Evolutionary conservation across 129 eudicot species (phyloP), one percentile per base, ranked within the genome.

Genomic region (Chrysanthemum lavandulifolium): DNA sequence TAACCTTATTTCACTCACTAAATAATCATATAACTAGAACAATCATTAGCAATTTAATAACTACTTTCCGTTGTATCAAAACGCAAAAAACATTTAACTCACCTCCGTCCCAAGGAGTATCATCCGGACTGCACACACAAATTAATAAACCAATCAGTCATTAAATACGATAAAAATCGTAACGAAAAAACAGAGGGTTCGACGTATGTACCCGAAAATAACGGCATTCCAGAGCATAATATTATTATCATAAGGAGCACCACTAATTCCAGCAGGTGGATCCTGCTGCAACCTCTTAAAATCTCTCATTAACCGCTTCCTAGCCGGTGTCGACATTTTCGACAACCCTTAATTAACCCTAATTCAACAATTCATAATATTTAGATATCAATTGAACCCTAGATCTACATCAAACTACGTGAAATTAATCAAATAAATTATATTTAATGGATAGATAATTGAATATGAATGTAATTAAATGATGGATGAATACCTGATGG

Each of bases 171-270:
- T n/a, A n/a, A n/a, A n/a, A n/a, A n/a, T n/a, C n/a, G n/a, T n/a
- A n/a, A n/a, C 1, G 10, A 40, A 40, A 40, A 40, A 40, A 40
- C 6, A 36, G 8, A 36, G 5, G 43, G 43, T 6, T 40, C 2
- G 45, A 79, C 88, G 53, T 80, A 79, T 87, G 53, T 80, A 87
- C 96, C 96, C 96, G 73, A 90, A 90, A 65, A 90, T 87, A 13
- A 90, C 94, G 40, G 94, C 97, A 81, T 87, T 87, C 97, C 97
- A 90, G 11, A 90, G 95, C 97, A 90, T 90, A 43, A 90, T 90
- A 77, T 90, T 90, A 67, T 87, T 90, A 73, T 90, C 97, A 47
- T 79, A 91, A 1, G 97, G 97, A 5, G 96, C 96, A 53, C 96
- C 96, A 75, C 96, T 90, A 67, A 90, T 86, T 36, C 96, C 96